These are phyloP conservation scores for Leavenworthia alabamica DNA, from an alignment of 345 rosid species.

Conservation along the genomic window DNA sequence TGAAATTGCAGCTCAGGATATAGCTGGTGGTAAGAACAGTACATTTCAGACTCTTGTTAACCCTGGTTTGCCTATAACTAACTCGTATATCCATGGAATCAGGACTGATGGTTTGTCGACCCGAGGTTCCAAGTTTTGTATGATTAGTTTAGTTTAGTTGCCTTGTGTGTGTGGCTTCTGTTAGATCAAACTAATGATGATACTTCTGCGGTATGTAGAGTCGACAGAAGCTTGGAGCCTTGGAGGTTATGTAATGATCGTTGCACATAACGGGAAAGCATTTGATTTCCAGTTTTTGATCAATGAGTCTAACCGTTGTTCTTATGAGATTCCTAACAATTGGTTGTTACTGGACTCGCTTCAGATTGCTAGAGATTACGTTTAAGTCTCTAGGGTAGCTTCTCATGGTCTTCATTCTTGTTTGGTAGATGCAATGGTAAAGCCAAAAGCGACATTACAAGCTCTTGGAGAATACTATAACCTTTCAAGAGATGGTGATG, in stretches of 20 bases:
- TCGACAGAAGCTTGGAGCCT: slow-evolving; percentile 74
- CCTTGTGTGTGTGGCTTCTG: background rate
- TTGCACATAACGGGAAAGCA: slow-evolving; percentile 71
- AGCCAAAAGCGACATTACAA: slow-evolving; percentile 37
- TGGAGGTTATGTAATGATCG: slow-evolving; percentile 56
- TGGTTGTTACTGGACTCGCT: slow-evolving; percentile 72
- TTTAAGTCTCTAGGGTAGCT: slow-evolving; percentile 53
- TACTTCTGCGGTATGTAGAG: slow-evolving; percentile 59
- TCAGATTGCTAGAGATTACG: slow-evolving; percentile 53
- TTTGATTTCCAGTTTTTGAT: slow-evolving; percentile 76
- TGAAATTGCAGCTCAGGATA: slow-evolving; percentile 80
- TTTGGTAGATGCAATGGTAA: slow-evolving; percentile 31
- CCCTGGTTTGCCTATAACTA: slow-evolving; percentile 46
- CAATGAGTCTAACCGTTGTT: slow-evolving; percentile 62
- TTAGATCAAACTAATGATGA: slow-evolving; percentile 14
- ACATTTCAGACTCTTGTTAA: slow-evolving; percentile 77
- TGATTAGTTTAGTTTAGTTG: background rate
- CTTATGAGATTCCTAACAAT: slow-evolving; percentile 52
- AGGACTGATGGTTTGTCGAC: slow-evolving; percentile 62
- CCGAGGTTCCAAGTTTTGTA: slow-evolving; percentile 68
- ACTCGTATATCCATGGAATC: slow-evolving; percentile 57
- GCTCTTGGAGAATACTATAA: slow-evolving; percentile 41
- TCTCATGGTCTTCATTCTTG: background rate
- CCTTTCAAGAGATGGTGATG: slow-evolving; percentile 44
- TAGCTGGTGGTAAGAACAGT: slow-evolving; percentile 76